Base-by-base conservation (phyloP, 2,329 filamentous ascomycete species). In the Diaporthe capsici region DNA sequence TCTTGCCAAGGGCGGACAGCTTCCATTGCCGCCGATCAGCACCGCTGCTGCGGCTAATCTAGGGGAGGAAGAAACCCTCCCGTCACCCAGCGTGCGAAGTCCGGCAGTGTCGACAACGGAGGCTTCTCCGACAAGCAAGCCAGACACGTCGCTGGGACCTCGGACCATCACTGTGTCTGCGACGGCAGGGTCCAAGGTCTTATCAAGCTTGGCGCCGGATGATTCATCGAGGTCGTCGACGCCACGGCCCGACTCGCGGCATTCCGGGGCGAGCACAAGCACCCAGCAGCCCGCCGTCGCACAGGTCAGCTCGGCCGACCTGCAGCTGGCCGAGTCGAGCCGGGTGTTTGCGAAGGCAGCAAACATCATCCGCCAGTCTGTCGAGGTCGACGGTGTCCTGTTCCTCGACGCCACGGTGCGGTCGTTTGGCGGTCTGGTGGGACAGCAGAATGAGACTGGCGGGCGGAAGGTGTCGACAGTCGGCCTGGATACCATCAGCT, bases 351-450 rank as follows among this genome's bases (percentile, higher is more conserved):
- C 75, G 6, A 76, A 76, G 53, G 87, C 87, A 8, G 84, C 86
- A 15, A 84, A 84, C 44, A 81, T 88, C n/a, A 81, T 88, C 20
- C 81, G 85, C 9, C 82, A 87, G 60, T 84, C 85, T 2, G 80
- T 88, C 9, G 84, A 85, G 31, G 83, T 85, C 0, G 85, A 88
- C 34, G 87, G 87, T 0, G 81, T 82, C 5, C 55, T 83, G 4
- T 84, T 84, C 70, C 77, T 84, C 0, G 83, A 84, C 72, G 84
- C 83, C 7, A 81, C 78, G 15, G 79, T 83, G n/a, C 78, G 77
- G 2, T 79, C 80, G 0, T 82, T 80, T 39, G 81, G 82, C 12
- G 81, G 81, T 4, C 58, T 81, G 9, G 78, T 82, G 5, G 81
- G 80, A 8, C 75, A 67, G 42, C 75, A 76, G 9, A 71, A 53